phyloP scores from a whole-genome alignment of 257 asterid genomes.

The Solanum chmielewskii region DNA sequence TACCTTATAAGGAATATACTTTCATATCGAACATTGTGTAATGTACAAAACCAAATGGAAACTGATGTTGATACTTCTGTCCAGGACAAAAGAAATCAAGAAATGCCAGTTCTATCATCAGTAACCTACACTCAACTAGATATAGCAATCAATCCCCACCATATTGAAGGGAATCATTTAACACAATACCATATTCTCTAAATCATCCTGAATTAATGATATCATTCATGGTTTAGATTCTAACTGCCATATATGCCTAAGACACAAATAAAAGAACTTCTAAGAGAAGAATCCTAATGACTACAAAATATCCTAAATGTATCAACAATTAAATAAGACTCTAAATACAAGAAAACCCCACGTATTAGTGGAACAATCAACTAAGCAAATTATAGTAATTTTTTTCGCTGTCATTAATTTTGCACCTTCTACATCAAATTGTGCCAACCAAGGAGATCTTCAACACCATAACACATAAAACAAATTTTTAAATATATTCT shows the following conservation, averaged over 20 bases:
- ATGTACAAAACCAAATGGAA: neutral
- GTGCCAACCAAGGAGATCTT: neutral
- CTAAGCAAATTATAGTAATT: neutral
- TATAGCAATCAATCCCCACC: neutral
- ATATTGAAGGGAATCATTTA: neutral
- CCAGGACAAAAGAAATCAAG: neutral
- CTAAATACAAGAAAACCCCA: neutral
- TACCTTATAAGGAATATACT: neutral
- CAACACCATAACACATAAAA: neutral
- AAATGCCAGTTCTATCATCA: neutral
- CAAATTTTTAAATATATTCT: neutral
- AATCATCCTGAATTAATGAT: neutral
- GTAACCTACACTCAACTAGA: neutral
- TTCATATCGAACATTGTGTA: neutral
- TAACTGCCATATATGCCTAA: neutral
- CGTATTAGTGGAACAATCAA: neutral
- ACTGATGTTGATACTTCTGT: neutral
- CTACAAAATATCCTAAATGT: neutral
- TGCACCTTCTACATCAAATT: neutral
- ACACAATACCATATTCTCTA: neutral
- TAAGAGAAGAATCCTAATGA: neutral
- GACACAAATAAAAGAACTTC: neutral
- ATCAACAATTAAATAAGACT: neutral
- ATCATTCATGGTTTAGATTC: neutral
- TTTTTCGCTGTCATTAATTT: neutral